Base-by-base conservation (phyloP, 345 rosid species). In the Cochlearia excelsa region DNA sequence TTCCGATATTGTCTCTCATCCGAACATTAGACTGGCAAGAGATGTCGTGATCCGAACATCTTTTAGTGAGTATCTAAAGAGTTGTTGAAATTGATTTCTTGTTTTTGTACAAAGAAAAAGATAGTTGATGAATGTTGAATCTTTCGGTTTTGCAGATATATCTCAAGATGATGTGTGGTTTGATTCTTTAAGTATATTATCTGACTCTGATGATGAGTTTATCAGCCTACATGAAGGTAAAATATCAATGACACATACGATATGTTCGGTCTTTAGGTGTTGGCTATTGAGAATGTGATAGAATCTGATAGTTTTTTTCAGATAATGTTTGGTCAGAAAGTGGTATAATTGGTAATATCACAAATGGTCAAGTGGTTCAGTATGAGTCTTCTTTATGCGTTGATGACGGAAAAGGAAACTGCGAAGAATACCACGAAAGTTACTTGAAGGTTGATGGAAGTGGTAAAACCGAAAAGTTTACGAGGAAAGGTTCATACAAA, bases 131-230 rank as follows among this genome's bases (percentile, higher is more conserved):
- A 46, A 46, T 38, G 53, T 38, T 49, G 30, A 26, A 62, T 57
- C 9, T 27, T 31, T 62, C 6, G 30, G 37, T 44, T 57, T 43
- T 72, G 69, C 78, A 84, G 91, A 72, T 46, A 37, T 73, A 40
- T 76, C 79, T 69, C 81, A 78, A 64, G 83, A 90, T 52, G 95
- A 90, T 64, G 76, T 81, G 28, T 90, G 89, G 86, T 88, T 79
- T 63, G 98, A 91, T 75, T 78, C 96, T 1, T 62, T 75, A 57
- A 86, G 91, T 68, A 72, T 85, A 52, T 65, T 91, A n/a, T 91
- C 96, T 6, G 98, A 91, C 43, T 85, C 90, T 1, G 92, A 88
- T 60, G 96, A 91, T 49, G 96, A 91, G 26, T 88, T 74, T 72
- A 73, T 76, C 56, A 88, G 96, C 66, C 78, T 79, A 62, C 75